Conservation (phyloP, 192 early-diverging fungal genomes). For the Backusella macrospora region DNA sequence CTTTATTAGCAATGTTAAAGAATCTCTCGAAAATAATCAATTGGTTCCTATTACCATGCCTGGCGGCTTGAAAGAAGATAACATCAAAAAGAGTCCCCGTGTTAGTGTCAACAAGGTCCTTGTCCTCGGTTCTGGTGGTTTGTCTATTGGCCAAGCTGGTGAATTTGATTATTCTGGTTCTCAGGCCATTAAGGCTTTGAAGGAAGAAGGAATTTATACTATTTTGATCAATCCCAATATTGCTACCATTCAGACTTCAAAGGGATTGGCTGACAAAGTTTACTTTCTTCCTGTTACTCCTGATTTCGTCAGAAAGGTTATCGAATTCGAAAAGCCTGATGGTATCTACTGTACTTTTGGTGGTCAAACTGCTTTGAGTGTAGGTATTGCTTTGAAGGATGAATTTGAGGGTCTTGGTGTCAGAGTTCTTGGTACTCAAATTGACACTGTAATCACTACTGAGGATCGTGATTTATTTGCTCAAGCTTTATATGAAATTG, state of each 20-base stretch:
- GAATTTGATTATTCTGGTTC: slow-evolving; percentile 99
- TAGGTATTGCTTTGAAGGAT: slow-evolving; percentile 91
- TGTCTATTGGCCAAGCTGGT: slow-evolving; percentile 98
- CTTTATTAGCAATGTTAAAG: slow-evolving; percentile 80
- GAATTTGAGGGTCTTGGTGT: slow-evolving; percentile 92
- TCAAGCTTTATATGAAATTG: slow-evolving; percentile 82
- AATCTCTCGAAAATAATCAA: slow-evolving; percentile 71
- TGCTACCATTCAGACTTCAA: slow-evolving; percentile 98
- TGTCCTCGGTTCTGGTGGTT: slow-evolving; percentile 94
- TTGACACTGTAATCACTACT: slow-evolving; percentile 95
- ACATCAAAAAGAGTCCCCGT: slow-evolving; percentile 49
- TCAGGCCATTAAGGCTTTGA: slow-evolving; percentile 97
- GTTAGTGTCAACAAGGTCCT: slow-evolving; percentile 89
- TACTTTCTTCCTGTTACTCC: slow-evolving; percentile 97
- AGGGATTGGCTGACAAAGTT: slow-evolving; percentile 95
- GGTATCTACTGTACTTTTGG: slow-evolving; percentile 99
- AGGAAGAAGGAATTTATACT: slow-evolving; percentile 97
- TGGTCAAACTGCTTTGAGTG: slow-evolving; percentile 97
- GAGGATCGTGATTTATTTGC: slow-evolving; percentile 98
- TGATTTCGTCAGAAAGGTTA: slow-evolving; percentile 94
- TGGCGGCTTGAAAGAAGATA: slow-evolving; percentile 53
- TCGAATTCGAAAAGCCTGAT: slow-evolving; percentile 93
- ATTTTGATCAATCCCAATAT: slow-evolving; percentile 99
- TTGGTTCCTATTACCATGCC: slow-evolving; percentile 78
- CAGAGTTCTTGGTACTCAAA: slow-evolving; percentile 92